Evolutionary conservation across 306 rosid genomes (phyloP).

Genomic region (Pyrus pyrifolia): DNA sequence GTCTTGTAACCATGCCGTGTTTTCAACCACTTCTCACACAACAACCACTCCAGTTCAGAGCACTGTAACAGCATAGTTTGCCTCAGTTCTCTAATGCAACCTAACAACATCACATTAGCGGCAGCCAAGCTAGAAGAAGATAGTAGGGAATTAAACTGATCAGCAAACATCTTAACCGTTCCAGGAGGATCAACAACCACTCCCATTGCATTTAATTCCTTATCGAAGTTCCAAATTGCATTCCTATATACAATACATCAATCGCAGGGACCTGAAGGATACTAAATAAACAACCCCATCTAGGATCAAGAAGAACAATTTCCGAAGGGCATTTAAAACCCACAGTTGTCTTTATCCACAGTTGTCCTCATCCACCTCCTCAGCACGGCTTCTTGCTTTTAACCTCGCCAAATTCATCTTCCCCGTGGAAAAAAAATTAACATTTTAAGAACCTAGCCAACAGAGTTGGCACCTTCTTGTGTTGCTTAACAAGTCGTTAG

Average conservation of each 20-base stretch:
- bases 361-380: background rate
- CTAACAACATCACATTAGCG: constrained; percentile 7
- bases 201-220: constrained; percentile 10
- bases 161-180: background rate
- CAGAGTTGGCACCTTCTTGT: too few species aligned
- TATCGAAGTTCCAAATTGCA: background rate
- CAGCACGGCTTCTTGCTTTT: too few species aligned
- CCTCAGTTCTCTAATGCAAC: constrained; percentile 5
- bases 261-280: constrained; percentile 9
- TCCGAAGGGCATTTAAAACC: constrained; percentile 15
- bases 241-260: constrained; percentile 10
- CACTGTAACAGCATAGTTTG: background rate
- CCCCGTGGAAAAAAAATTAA: too few species aligned
- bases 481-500: too few species aligned
- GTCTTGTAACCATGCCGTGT: constrained; percentile 20
- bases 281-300: constrained; percentile 5
- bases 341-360: constrained; percentile 1
- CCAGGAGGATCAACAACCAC: constrained; percentile 9
- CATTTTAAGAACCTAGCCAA: too few species aligned
- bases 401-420: too few species aligned
- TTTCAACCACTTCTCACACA: constrained; percentile 18
- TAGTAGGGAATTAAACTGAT: background rate
- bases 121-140: background rate
- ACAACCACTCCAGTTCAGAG: constrained; percentile 9
- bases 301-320: constrained; percentile 1